These are phyloP conservation scores for Creolimax fragrantissima DNA, from an alignment of 78 protist genomes.

Conservation along the genomic window DNA sequence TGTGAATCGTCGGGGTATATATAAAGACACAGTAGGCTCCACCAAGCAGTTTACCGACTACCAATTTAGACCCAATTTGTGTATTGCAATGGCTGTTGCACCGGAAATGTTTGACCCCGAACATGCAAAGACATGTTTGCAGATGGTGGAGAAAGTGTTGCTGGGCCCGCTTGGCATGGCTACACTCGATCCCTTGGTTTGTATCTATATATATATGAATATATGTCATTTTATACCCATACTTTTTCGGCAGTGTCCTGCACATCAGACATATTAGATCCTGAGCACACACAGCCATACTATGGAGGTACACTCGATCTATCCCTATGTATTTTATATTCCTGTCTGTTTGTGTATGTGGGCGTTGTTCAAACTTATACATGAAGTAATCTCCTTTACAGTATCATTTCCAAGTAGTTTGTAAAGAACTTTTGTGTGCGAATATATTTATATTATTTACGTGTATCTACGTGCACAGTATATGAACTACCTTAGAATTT, in stretches of 20 bases:
- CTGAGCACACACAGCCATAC: too few relatives aligned
- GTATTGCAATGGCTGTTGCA: constrained; percentile 77
- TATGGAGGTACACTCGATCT: too few relatives aligned
- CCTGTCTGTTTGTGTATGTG: not conserved
- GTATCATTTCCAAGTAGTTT: too few relatives aligned
- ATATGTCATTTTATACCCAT: not conserved
- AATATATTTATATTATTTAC: not conserved
- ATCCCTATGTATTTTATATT: too few relatives aligned
- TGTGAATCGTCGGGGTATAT: constrained; percentile 67
- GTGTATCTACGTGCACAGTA: too few relatives aligned
- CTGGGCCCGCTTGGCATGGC: constrained; percentile 65
- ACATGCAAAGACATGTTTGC: not conserved
- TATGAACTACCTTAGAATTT: too few relatives aligned
- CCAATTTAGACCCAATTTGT: constrained; percentile 77
- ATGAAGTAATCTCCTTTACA: too few relatives aligned
- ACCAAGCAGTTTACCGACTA: constrained; percentile 47
- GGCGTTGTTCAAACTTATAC: too few relatives aligned
- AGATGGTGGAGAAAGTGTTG: not conserved
- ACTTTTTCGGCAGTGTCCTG: too few relatives aligned
- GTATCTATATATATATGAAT: not conserved
- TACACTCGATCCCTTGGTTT: constrained; percentile 43
- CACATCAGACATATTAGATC: too few relatives aligned
- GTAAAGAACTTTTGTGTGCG: too few relatives aligned
- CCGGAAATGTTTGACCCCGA: constrained; percentile 1
- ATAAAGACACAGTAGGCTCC: constrained; percentile 72